Evolutionary conservation across 2,329 filamentous ascomycete genomes (phyloP), one percentile per base, ranked within the genome.

Genomic region (Gaeumannomyces tritici): DNA sequence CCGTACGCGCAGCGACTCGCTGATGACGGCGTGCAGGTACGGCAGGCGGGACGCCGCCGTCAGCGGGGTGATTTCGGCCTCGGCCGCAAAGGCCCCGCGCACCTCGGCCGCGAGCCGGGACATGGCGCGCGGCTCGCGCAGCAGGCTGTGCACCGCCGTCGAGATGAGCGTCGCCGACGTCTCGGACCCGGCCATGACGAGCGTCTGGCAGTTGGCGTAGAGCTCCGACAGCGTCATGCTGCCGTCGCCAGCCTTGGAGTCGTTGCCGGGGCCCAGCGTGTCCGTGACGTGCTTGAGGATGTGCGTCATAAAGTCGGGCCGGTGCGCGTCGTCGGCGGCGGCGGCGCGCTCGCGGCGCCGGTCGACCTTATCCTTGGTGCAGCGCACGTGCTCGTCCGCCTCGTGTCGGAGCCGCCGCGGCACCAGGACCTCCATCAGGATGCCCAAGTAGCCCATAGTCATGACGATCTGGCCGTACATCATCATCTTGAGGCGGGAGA

Each of bases 151-250:
- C 57, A 72, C 64, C 2, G 67, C 62, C 2, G 67, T 70, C 5
- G 70, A 57, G 24, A 70, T 4, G 73, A 77, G 75, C 5, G 76
- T 80, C 7, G 77, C 77, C 9, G 78, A 80, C 0, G 79, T 81
- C 65, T 82, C 79, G 54, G 76, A 78, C 21, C 78, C 78, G 3
- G 76, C 78, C 42, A 77, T 61, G 47, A 55, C 59, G 47, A 61
- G 47, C 7, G 54, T 55, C 59, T 61, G 59, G 8, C 35, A 27
- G 47, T 61, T 47, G 51, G 47, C 42, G 28, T 55, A 61, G 28
- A 61, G 59, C 47, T 61, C 59, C 42, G 42, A 28, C 51, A 57
- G 60, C 33, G 8, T 64, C 35, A 65, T 15, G 3, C 65, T 29
- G 35, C 26, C 29, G 51, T 28, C 65, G 26, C 54, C n/a, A n/a